Evolutionary conservation across 768 basidiomycete species (phyloP).

Genomic region (Hericium coralloides): DNA sequence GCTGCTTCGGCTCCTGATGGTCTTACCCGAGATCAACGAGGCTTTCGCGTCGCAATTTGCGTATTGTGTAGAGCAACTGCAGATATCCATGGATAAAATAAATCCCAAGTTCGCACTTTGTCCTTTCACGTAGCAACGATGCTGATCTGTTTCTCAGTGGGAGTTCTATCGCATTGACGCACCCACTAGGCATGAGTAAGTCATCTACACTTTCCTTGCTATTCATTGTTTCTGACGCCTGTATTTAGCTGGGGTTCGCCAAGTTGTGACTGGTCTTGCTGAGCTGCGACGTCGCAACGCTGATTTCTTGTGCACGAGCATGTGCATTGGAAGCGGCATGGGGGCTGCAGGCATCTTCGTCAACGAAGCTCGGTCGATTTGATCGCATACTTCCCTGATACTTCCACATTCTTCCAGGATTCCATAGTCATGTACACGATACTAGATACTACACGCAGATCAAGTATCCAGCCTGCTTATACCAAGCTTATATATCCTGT

Average conservation of each 20-base stretch:
- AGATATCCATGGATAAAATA: conserved; percentile 69
- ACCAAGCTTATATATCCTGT: not conserved
- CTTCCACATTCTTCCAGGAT: not conserved
- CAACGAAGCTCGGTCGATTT: conserved; percentile 36
- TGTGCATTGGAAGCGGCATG: conserved; percentile 84
- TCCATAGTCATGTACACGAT: not conserved
- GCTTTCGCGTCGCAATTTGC: conserved; percentile 92
- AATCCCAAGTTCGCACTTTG: conserved; percentile 64
- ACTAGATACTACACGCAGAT: too few relatives aligned
- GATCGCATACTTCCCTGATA: not conserved
- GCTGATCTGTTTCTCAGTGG: conserved; percentile 38
- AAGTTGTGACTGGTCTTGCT: conserved; percentile 82
- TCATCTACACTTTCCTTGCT: conserved; percentile 11
- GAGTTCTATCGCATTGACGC: conserved; percentile 76
- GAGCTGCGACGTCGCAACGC: conserved; percentile 65
- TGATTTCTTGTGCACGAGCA: conserved; percentile 71
- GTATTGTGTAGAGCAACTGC: conserved; percentile 80
- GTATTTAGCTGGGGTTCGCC: conserved; percentile 65
- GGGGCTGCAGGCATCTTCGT: conserved; percentile 77
- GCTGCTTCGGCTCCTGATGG: not conserved
- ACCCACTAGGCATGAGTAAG: conserved; percentile 81
- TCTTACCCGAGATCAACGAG: conserved; percentile 59
- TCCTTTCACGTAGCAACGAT: not conserved
- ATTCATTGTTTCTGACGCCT: not conserved
- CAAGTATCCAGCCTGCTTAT: too few relatives aligned